Base-by-base conservation (phyloP, 805 yeast species). In the Candida manassasensis region DNA sequence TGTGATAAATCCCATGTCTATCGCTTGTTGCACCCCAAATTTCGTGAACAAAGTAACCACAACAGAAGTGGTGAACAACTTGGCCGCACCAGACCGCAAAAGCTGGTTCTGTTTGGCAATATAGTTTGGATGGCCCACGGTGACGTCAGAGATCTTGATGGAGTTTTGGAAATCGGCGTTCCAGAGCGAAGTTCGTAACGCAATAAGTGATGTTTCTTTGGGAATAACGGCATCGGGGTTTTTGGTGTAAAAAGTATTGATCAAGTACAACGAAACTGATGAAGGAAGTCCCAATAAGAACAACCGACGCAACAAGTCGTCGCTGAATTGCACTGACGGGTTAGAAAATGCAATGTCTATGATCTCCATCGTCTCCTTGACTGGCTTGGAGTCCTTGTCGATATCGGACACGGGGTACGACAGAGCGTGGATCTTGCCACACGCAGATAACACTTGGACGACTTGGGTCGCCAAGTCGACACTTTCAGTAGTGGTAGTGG, bases 151-250 rank as follows among this genome's bases (percentile, higher is more conserved):
- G 29, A 81, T 54, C 31, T 66, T 64, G 26, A 81, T 54, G 0
- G 88, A 85, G 27, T 64, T 62, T 18, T 67, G 63, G 39, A 79
- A 64, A 32, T 81, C 77, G 1, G 77, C 82, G 41, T 74, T 66
- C 57, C 67, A 79, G 2, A 82, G 52, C n/a, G 78, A 64, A 27
- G 68, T 54, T 13, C 89, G 54, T 41, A 83, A 73, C 3, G 88
- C 84, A n/a, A 82, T 70, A 61, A 79, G 63, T 3, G 81, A 77
- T 1, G 59, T 49, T 0, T 56, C 52, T 32, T 57, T 55, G 7
- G 59, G 61, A 7, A 77, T 62, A 24, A 36, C 36, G 1, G 36
- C 38, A 2, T 28, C 26, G 1, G 67, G 62, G 19, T 57, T 49
- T 12, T 52, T 46, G 29, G 45, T 28, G 30, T 55, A 55, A 40